Conservation (phyloP, 352 stramenopile genomes). For the Phytophthora fragariaefolia region DNA sequence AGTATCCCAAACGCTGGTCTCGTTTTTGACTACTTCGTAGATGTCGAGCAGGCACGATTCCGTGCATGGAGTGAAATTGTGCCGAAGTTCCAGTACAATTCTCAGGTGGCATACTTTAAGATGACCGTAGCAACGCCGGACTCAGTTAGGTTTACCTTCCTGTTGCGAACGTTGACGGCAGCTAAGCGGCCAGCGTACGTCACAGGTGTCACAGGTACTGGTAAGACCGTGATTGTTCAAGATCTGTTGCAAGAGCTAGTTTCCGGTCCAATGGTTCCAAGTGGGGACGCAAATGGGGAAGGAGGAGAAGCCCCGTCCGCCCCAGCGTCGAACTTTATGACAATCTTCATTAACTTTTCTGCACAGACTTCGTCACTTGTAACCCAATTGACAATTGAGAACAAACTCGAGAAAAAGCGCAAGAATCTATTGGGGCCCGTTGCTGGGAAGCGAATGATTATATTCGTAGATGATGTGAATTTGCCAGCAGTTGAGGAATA, state of each 20-base stretch:
- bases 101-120: conserved; percentile 70
- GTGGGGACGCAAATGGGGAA: conserved; percentile 25
- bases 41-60: conserved; percentile 59
- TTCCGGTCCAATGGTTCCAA: conserved; percentile 20
- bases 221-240: conserved; percentile 91
- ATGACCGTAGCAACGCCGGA: conserved; percentile 84
- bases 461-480: conserved; percentile 98
- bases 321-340: conserved; percentile 63
- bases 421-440: conserved; percentile 94
- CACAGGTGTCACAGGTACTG: conserved; percentile 89
- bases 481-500: conserved; percentile 95
- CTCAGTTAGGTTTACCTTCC: conserved; percentile 72
- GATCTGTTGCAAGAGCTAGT: conserved; percentile 72
- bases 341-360: conserved; percentile 92
- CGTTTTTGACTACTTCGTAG: conserved; percentile 90
- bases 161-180: conserved; percentile 59
- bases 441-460: conserved; percentile 86
- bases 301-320: conserved; percentile 28
- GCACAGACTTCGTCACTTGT: conserved; percentile 92
- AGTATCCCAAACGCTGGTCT: conserved; percentile 63
- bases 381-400: conserved; percentile 91
- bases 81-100: conserved; percentile 72
- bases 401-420: conserved; percentile 95
- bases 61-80: conserved; percentile 68
- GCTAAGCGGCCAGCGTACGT: conserved; percentile 87